Evolutionary conservation across 495 filamentous ascomycete species (phyloP), one percentile per base, ranked within the genome.

Genomic region (Tuber magnatum): DNA sequence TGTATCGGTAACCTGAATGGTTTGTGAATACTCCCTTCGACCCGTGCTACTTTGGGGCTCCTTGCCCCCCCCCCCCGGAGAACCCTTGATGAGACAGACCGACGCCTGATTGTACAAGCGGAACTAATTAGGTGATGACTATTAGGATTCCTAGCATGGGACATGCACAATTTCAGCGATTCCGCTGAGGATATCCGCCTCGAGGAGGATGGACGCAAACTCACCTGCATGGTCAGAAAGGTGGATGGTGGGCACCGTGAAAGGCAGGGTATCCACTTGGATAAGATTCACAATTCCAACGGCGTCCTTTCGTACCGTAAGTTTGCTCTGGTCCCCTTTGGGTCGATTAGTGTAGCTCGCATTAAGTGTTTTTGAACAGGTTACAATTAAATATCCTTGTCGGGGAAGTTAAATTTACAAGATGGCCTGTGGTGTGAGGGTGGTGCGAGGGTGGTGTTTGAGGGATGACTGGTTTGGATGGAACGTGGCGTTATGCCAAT

Each of bases 1-100:
- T 76, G 73, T 48, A 80, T 80, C 56, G 78, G 78, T 12, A 80
- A 80, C 43, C 77, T 76, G 35, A 76, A 80, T 74, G 78, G 78
- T 80, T 73, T 22, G 56, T 51, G 10, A n/a, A 42, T n/a, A 39
- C 28, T 41, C n/a, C 4, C 40, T 10, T 24, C 1, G 35, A 51
- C 35, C 61, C 7, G 3, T 38, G n/a, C 38, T 56, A 16, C 32
- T 35, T 16, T 6, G 10, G 32, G 69, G 35, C 20, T 35, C 56
- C 56, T 8, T 7, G 0, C 56, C 18, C 7, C 69, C 10, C 56
- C 18, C 7, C 69, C 10, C 39, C 39, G 24, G 39, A 42, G 39
- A 8, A 16, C 69, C 24, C 4, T 71, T 16, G 22, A 22, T 71
- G 39, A n/a, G 69, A 71, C 28, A 70, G 24, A 71, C 28, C 14